Evolutionary conservation across 1,139 yeast species (phyloP).

Genomic region (Ashbya aceris): DNA sequence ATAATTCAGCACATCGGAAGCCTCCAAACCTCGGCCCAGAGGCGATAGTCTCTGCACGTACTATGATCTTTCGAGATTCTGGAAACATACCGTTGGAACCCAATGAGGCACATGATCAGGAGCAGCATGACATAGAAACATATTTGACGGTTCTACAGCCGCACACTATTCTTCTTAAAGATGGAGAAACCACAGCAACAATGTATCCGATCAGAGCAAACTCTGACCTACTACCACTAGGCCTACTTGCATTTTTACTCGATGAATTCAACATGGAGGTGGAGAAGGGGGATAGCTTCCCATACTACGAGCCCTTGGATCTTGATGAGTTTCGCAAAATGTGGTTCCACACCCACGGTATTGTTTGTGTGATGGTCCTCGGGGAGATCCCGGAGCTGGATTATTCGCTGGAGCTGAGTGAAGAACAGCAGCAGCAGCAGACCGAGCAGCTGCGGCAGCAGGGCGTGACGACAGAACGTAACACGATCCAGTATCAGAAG

Average conservation of each 20-base stretch:
- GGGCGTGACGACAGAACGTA: slow-evolving; percentile 19
- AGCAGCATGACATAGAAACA: background rate
- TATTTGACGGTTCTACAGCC: slow-evolving; percentile 24
- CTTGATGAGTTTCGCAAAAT: slow-evolving; percentile 65
- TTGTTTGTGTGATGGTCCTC: slow-evolving; percentile 78
- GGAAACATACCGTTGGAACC: background rate
- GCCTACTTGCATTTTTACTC: slow-evolving; percentile 67
- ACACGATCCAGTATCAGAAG: slow-evolving; percentile 21
- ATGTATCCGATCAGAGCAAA: slow-evolving; percentile 69
- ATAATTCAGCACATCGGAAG: background rate
- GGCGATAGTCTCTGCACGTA: background rate
- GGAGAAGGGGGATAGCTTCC: slow-evolving; percentile 78
- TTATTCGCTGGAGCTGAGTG: slow-evolving; percentile 28
- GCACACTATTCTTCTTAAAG: slow-evolving; percentile 65
- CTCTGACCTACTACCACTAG: slow-evolving; percentile 56
- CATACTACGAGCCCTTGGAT: slow-evolving; percentile 70
- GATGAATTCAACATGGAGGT: slow-evolving; percentile 93
- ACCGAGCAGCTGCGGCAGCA: slow-evolving; percentile 13
- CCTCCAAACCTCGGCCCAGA: background rate
- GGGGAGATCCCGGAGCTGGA: slow-evolving; percentile 59
- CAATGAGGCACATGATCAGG: background rate
- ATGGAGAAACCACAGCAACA: slow-evolving; percentile 87
- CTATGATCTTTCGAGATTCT: slow-evolving; percentile 1
- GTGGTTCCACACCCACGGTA: slow-evolving; percentile 68
- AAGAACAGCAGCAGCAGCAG: slow-evolving; percentile 13